Percentiles rank a stretch among this genome's conserved stretches.
Conservation (phyloP, 163 green algal genomes). For the Chlorella variabilis region DNA sequence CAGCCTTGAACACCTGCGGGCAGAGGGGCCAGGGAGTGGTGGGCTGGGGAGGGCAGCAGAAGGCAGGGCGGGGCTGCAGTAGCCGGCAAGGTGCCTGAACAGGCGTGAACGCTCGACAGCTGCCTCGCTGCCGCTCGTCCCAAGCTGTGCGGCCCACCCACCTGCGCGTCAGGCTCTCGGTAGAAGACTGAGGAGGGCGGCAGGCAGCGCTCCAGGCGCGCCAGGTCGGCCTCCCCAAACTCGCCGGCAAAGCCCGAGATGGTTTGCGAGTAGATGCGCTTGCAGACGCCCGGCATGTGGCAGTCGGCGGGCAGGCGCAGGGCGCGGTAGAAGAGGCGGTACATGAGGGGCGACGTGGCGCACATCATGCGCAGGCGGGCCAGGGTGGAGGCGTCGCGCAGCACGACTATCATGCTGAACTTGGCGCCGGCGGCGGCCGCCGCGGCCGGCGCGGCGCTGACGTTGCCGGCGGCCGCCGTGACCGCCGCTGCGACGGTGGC, state of each 20-base stretch:
- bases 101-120: no score
- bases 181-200: slow-evolving; percentile 41
- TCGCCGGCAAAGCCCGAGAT: slow-evolving; percentile 44
- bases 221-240: slow-evolving; percentile 25
- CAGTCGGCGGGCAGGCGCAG: slow-evolving; percentile 40
- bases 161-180: slow-evolving; percentile 35
- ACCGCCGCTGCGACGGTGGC: background rate
- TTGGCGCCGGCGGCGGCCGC: background rate
- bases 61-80: no score
- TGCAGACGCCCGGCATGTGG: slow-evolving; percentile 47
- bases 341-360: background rate
- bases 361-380: slow-evolving; percentile 41
- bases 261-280: slow-evolving; percentile 37
- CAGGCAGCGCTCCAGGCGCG: slow-evolving; percentile 43
- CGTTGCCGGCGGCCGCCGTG: background rate
- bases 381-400: slow-evolving; percentile 16
- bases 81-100: no score
- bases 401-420: slow-evolving; percentile 35
- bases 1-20: slow-evolving; percentile 37
- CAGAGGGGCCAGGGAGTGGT: background rate
- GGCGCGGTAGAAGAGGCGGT: slow-evolving; percentile 1
- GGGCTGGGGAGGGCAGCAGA: no score
- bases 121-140: no score
- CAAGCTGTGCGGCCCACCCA: no score
- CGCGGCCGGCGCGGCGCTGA: background rate